Percentiles rank a stretch among this genome's conserved stretches.
These are phyloP conservation scores for Asterophora lycoperdoides DNA, from an alignment of 768 basidiomycete genomes.

Conservation along the genomic window DNA sequence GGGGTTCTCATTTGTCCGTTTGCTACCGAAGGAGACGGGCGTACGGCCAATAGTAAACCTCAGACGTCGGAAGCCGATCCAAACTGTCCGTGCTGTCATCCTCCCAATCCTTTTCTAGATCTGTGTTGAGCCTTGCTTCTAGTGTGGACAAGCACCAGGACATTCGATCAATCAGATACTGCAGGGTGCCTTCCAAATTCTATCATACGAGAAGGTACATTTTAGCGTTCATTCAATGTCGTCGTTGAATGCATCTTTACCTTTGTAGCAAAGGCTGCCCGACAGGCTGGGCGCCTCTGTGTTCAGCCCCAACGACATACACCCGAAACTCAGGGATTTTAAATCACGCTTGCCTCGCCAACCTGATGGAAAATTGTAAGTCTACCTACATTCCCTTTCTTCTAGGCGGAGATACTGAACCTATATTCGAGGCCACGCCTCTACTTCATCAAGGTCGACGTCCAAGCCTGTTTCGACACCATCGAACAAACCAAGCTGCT, in stretches of 20 bases:
- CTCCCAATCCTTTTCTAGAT: not conserved
- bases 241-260: not conserved
- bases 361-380: conserved; percentile 49
- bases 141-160: conserved; percentile 31
- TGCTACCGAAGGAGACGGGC: conserved; percentile 92
- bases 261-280: conserved; percentile 52
- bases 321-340: conserved; percentile 65
- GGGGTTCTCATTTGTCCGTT: conserved; percentile 80
- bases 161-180: conserved; percentile 87
- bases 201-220: conserved; percentile 82
- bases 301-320: conserved; percentile 80
- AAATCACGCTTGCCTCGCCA: conserved; percentile 47
- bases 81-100: conserved; percentile 23
- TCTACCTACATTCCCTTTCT: not conserved
- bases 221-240: not conserved
- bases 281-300: conserved; percentile 76
- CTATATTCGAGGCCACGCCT: conserved; percentile 61
- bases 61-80: conserved; percentile 41
- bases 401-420: not conserved
- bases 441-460: conserved; percentile 96
- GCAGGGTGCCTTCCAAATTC: conserved; percentile 77
- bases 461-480: conserved; percentile 94
- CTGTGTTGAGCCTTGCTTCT: not conserved
- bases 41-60: conserved; percentile 95
- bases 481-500: conserved; percentile 87